Evolutionary conservation across 164 flowering plant species (phyloP).

Genomic region (Litsea cubeba): DNA sequence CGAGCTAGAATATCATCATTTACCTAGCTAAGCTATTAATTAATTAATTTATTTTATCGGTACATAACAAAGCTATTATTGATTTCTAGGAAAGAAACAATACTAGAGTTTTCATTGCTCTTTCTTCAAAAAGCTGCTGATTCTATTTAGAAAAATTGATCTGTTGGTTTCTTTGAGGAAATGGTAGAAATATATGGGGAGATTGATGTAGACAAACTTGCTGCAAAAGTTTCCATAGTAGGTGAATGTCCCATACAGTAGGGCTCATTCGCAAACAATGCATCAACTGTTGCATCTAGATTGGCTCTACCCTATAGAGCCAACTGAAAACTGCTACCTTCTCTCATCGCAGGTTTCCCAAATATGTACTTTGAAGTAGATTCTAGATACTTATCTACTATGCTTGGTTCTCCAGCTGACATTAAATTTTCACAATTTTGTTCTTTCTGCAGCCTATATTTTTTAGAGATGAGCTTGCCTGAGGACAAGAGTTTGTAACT

Average conservation of each 20-base stretch:
- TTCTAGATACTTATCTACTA: background rate
- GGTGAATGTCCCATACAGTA: background rate
- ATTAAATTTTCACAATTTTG: background rate
- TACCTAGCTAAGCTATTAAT: background rate
- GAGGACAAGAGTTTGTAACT: slow-evolving; percentile 62
- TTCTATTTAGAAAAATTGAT: too few species aligned
- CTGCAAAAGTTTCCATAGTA: background rate
- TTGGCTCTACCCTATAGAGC: background rate
- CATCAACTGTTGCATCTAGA: background rate
- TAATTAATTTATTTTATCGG: too few species aligned
- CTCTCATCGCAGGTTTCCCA: too few species aligned
- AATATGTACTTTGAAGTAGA: too few species aligned
- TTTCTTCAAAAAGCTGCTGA: too few species aligned
- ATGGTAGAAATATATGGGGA: background rate
- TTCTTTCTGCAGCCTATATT: slow-evolving; percentile 57
- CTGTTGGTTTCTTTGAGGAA: too few species aligned
- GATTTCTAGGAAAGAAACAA: background rate
- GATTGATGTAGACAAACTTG: background rate
- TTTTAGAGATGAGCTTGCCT: slow-evolving; percentile 90
- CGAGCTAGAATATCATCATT: background rate
- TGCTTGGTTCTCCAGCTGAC: background rate
- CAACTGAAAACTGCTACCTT: background rate
- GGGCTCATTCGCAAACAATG: background rate
- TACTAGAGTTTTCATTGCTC: too few species aligned
- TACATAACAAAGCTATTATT: background rate